These are phyloP conservation scores for Sclerotinia nivalis DNA, from an alignment of 2,329 filamentous ascomycete species.

Conservation along the genomic window DNA sequence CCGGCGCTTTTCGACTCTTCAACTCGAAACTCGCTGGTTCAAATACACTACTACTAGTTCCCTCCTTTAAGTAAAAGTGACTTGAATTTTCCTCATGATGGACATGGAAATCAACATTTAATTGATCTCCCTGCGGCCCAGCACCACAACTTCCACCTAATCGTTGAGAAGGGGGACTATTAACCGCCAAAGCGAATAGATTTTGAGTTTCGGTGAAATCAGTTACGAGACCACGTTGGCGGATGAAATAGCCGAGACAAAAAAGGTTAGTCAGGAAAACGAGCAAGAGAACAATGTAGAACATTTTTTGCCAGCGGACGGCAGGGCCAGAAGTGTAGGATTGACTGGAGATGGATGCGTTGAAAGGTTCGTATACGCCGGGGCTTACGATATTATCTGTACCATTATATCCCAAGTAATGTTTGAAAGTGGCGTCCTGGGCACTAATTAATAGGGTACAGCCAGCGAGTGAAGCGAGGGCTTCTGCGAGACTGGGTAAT, in stretches of 20 bases:
- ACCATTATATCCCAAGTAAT: slow-evolving; percentile 52
- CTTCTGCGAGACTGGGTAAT: slow-evolving; percentile 71
- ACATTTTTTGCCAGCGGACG: slow-evolving; percentile 61
- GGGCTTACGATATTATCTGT: slow-evolving; percentile 45
- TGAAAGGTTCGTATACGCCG: slow-evolving; percentile 58
- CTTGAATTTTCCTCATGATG: slow-evolving; percentile 49
- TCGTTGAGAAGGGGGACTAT: slow-evolving; percentile 55
- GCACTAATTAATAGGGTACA: slow-evolving; percentile 65
- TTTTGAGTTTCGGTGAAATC: slow-evolving; percentile 80
- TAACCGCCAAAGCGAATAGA: slow-evolving; percentile 70
- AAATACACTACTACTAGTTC: neutral
- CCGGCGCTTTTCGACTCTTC: slow-evolving; percentile 26
- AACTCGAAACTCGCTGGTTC: slow-evolving; percentile 2
- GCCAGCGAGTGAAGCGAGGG: slow-evolving; percentile 67
- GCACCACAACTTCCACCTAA: slow-evolving; percentile 58
- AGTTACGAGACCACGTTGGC: slow-evolving; percentile 62
- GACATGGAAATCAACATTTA: slow-evolving; percentile 47
- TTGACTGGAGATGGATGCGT: slow-evolving; percentile 62
- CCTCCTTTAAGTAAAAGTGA: slow-evolving; percentile 55
- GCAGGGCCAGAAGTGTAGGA: slow-evolving; percentile 70
- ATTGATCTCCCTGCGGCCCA: slow-evolving; percentile 46
- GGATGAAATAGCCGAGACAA: slow-evolving; percentile 62
- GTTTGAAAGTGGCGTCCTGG: slow-evolving; percentile 60
- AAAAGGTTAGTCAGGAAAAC: slow-evolving; percentile 68
- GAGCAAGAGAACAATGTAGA: slow-evolving; percentile 64